phyloP scores from a whole-genome alignment of 1,139 yeast genomes.

The Pichia inconspicua region DNA sequence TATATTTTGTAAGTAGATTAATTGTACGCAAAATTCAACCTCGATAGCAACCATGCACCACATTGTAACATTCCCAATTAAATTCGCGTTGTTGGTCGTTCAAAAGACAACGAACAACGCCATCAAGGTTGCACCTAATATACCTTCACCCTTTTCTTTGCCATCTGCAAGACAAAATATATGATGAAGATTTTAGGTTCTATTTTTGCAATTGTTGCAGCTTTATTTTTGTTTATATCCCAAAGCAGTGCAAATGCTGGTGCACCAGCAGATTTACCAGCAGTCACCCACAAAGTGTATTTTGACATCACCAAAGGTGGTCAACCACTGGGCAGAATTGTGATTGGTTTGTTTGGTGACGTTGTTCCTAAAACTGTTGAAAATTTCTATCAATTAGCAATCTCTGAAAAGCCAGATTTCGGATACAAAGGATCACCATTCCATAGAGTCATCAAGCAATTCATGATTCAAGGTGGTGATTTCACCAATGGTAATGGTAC shows the following conservation, averaged over 20 bases:
- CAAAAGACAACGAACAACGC: no score
- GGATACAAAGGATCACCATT: conserved; percentile 43
- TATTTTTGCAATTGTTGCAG: conserved; percentile 17
- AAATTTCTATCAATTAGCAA: conserved; percentile 51
- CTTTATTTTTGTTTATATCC: conserved; percentile 18
- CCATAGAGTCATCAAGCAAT: conserved; percentile 52
- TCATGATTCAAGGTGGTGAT: conserved; percentile 61
- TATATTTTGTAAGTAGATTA: background rate
- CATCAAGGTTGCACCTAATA: no score
- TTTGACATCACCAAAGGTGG: conserved; percentile 85
- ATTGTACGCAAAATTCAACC: no score
- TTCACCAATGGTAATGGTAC: conserved; percentile 52
- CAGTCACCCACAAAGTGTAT: conserved; percentile 67
- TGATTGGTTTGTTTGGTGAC: conserved; percentile 50
- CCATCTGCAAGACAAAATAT: background rate
- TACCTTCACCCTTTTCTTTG: no score
- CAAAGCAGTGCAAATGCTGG: conserved; percentile 17
- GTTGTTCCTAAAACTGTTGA: conserved; percentile 55
- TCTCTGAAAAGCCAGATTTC: conserved; percentile 50
- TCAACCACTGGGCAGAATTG: conserved; percentile 48
- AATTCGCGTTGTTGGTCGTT: no score
- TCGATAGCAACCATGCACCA: background rate
- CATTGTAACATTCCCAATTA: no score
- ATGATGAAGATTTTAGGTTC: conserved; percentile 24
- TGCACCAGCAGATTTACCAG: conserved; percentile 38